phyloP scores from a whole-genome alignment of 371 early-diverging fungal genomes.

The Mucor lusitanicus region DNA sequence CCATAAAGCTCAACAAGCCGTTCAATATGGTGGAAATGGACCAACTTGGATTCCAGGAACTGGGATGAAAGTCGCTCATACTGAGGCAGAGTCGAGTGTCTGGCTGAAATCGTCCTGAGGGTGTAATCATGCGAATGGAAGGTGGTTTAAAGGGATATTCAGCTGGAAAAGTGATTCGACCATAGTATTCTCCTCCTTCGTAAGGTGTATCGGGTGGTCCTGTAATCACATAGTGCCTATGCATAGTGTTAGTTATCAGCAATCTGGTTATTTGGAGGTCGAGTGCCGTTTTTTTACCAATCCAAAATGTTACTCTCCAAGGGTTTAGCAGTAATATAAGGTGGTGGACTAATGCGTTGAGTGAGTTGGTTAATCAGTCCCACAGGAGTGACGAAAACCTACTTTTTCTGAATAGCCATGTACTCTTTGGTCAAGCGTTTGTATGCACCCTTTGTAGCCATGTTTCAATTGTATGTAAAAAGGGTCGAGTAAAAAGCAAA shows the following conservation, averaged over 20 bases:
- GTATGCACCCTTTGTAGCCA: slow-evolving; percentile 91
- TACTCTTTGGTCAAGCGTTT: slow-evolving; percentile 94
- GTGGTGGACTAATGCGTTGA: slow-evolving; percentile 56
- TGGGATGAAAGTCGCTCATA: slow-evolving; percentile 95
- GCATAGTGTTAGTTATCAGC: neutral
- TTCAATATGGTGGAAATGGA: slow-evolving; percentile 93
- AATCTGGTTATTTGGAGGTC: neutral
- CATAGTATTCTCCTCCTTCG: slow-evolving; percentile 93
- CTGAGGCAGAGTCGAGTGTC: slow-evolving; percentile 90
- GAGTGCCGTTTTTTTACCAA: slow-evolving; percentile 63
- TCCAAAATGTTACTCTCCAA: slow-evolving; percentile 93
- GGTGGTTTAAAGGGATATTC: slow-evolving; percentile 98
- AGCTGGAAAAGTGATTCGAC: slow-evolving; percentile 90
- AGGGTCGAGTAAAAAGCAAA: neutral
- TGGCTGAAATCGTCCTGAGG: slow-evolving; percentile 86
- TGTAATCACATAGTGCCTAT: slow-evolving; percentile 92
- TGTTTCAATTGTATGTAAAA: slow-evolving; percentile 25
- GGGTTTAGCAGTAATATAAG: slow-evolving; percentile 86
- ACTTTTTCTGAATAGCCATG: slow-evolving; percentile 70
- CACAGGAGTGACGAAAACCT: too few species aligned
- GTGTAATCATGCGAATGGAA: slow-evolving; percentile 93
- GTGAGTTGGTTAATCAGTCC: slow-evolving; percentile 17
- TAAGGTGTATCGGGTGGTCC: slow-evolving; percentile 96
- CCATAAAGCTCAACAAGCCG: slow-evolving; percentile 96
- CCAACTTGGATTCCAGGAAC: slow-evolving; percentile 97